Percentiles rank a stretch among this genome's conserved stretches.
These are phyloP conservation scores for Lumnitzera littorea DNA, from an alignment of 345 rosid species.

Conservation along the genomic window DNA sequence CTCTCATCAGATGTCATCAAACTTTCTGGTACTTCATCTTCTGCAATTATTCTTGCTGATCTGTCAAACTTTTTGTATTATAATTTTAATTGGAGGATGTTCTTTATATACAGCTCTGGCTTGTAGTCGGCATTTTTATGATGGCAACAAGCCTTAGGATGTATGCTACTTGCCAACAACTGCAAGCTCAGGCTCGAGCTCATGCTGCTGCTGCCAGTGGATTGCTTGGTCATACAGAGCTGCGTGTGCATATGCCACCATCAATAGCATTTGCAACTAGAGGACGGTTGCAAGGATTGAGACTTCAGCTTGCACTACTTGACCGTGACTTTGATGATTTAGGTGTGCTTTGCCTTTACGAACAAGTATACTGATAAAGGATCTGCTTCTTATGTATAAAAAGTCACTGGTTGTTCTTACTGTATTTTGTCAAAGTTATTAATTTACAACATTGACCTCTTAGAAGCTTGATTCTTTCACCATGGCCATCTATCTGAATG, in stretches of 20 bases:
- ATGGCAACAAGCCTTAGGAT: conserved; percentile 86
- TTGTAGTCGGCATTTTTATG: conserved; percentile 84
- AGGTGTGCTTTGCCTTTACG: conserved; percentile 26
- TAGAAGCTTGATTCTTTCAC: no score
- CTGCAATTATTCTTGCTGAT: background rate
- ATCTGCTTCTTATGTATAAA: no score
- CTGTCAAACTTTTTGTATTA: background rate
- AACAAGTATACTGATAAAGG: no score
- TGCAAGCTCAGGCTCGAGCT: conserved; percentile 93
- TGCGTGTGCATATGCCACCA: conserved; percentile 87
- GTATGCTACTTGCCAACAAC: conserved; percentile 92
- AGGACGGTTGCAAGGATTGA: conserved; percentile 86
- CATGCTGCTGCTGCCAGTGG: conserved; percentile 87
- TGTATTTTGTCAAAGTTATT: no score
- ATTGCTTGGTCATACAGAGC: conserved; percentile 77
- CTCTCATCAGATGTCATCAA: conserved; percentile 90
- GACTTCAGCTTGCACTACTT: conserved; percentile 95
- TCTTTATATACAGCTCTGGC: conserved; percentile 62
- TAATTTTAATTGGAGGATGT: conserved; percentile 4
- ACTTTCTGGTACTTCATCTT: conserved; percentile 63
- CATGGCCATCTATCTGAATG: no score
- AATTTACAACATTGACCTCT: no score
- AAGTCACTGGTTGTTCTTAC: background rate
- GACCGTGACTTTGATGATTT: conserved; percentile 92
- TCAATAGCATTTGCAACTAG: conserved; percentile 84